Evolutionary conservation across 495 filamentous ascomycete genomes (phyloP), one percentile per base, ranked within the genome.

Genomic region (Hypoxylon trugodes): DNA sequence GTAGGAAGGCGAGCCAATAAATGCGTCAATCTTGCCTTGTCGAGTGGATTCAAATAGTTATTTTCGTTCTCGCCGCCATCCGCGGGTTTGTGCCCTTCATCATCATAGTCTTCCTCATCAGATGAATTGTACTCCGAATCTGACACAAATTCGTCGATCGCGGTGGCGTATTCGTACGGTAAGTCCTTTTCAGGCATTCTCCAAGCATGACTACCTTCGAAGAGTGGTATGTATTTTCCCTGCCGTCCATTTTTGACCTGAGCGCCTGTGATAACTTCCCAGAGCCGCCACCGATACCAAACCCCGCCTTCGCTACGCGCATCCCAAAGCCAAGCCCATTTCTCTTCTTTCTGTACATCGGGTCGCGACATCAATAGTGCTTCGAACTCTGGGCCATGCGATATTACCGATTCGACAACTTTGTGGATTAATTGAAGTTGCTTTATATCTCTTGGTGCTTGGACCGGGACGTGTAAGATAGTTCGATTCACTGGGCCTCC

Each of bases 311-410:
- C 75, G 65, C 90, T 92, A 43, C 91, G 82, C 22, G 94, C 81
- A 74, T 99, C 90, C 89, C 90, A 99, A 2, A 99, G 74, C 90
- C 92, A 99, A 0, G 92, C 90, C 87, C 93, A 99, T 69, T 88
- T 93, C 65, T 94, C 89, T 32, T 96, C 90, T 19, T 76, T 80
- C 61, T 94, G 90, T 1, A 97, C 89, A 32, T 89, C 86, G 0
- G 86, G 87, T 13, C 88, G 81, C 30, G 84, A 89, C 95, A 98
- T 97, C 2, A 99, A 84, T 1, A 96, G 80, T 3, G 93, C 93
- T 69, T 99, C 95, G 53, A 97, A 96, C 71, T 96, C 91, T 0
- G 90, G 89, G 0, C 93, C 93, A 61, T 92, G 84, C 8, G 85
- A 85, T 16, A 97, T 69, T 1, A 98, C 79, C 3, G 78, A 79